Percentiles rank a stretch among this genome's conserved stretches.
Conservation (phyloP, 2,329 filamentous ascomycete genomes). For the Nigrospora sphaerica region DNA sequence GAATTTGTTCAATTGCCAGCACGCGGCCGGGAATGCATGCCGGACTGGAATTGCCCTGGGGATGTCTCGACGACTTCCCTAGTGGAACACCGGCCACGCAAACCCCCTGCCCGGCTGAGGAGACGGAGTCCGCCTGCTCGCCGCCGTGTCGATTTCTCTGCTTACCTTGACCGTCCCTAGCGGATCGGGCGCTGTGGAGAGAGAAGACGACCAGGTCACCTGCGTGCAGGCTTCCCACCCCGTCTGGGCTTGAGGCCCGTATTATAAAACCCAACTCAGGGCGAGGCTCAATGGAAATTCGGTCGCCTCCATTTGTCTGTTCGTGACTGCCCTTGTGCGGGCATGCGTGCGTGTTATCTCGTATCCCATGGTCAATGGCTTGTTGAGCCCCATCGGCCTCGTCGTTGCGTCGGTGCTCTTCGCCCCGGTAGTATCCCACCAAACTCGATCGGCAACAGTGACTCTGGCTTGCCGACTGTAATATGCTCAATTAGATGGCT, state of each 20-base stretch:
- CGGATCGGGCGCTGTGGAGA: neutral
- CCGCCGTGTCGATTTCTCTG: neutral
- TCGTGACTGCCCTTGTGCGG: neutral
- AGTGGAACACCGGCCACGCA: too few species aligned
- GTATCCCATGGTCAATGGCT: too few species aligned
- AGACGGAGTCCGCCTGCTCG: neutral
- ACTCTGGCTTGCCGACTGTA: too few species aligned
- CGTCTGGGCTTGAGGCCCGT: neutral
- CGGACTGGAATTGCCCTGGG: neutral
- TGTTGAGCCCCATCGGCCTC: too few species aligned
- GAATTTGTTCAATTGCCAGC: neutral
- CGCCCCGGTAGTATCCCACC: too few species aligned
- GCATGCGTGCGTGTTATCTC: neutral
- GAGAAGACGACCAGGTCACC: neutral
- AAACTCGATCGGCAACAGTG: too few species aligned
- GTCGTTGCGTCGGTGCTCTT: too few species aligned
- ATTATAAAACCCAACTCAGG: neutral
- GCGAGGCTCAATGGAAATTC: conserved; percentile 1
- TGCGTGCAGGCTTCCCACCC: too few species aligned
- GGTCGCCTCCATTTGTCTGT: neutral
- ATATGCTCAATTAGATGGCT: too few species aligned
- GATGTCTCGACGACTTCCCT: too few species aligned
- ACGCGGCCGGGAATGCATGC: neutral
- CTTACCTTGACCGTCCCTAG: neutral
- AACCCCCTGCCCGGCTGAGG: too few species aligned